Percentiles rank a stretch among this genome's conserved stretches.
Conservation (phyloP, 495 filamentous ascomycete genomes). For the Tetracladium marchalianum region DNA sequence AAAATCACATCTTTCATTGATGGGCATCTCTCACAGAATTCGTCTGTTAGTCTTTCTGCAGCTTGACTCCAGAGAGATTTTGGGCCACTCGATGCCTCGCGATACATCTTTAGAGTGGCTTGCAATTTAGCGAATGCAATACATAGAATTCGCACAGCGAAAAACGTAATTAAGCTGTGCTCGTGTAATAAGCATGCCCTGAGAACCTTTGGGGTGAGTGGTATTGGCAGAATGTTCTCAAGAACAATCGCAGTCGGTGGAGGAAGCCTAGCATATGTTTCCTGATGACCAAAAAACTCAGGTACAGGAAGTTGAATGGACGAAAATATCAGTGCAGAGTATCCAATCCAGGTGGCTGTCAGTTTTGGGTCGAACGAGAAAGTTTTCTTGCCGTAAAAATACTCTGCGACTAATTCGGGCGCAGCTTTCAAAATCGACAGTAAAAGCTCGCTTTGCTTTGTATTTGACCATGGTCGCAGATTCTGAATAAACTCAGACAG, state of each 20-base stretch:
- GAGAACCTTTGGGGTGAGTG: constrained; percentile 65
- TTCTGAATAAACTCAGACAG: constrained; percentile 65
- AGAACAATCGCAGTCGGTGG: constrained; percentile 67
- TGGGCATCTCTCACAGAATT: constrained; percentile 73
- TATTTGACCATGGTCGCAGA: constrained; percentile 76
- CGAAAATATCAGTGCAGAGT: constrained; percentile 76
- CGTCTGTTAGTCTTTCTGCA: constrained; percentile 50
- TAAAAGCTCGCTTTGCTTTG: constrained; percentile 70
- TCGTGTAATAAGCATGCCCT: constrained; percentile 69
- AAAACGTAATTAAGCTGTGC: constrained; percentile 65
- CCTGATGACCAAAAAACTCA: constrained; percentile 46
- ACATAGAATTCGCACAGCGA: constrained; percentile 68
- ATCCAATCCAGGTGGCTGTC: constrained; percentile 88
- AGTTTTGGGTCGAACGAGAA: constrained; percentile 88
- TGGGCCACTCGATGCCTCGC: constrained; percentile 30
- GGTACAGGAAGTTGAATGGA: constrained; percentile 66
- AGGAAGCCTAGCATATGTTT: constrained; percentile 45
- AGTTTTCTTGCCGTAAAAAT: constrained; percentile 67
- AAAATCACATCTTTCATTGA: constrained; percentile 65
- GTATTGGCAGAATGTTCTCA: constrained; percentile 79
- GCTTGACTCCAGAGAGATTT: constrained; percentile 55
- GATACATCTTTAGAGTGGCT: constrained; percentile 42
- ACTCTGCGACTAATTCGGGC: constrained; percentile 77
- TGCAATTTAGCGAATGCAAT: constrained; percentile 71
- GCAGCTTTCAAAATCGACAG: constrained; percentile 67